These are phyloP conservation scores for Leccinum broughii DNA, from an alignment of 768 basidiomycete genomes.

Conservation along the genomic window DNA sequence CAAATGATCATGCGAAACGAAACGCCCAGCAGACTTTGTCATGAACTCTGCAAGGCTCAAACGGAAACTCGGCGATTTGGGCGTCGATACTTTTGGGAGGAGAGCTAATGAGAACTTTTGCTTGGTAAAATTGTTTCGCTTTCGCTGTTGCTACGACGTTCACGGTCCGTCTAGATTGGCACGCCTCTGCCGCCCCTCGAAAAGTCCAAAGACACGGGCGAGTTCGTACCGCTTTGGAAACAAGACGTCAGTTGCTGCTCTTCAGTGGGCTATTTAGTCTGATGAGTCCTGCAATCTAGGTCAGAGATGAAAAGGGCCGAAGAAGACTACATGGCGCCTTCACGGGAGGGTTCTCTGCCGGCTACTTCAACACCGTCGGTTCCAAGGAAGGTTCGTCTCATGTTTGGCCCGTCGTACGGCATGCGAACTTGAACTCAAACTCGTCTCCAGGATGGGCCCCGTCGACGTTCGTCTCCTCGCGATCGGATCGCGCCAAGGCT, in stretches of 20 bases:
- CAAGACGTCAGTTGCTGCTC: conserved; percentile 71
- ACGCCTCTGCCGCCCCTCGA: conserved; percentile 95
- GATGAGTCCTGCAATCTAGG: conserved; percentile 44
- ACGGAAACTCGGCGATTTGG: conserved; percentile 80
- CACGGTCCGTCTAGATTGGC: conserved; percentile 64
- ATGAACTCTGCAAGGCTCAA: conserved; percentile 65
- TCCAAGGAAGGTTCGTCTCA: conserved; percentile 80
- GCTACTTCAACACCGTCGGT: conserved; percentile 95
- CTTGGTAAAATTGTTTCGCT: conserved; percentile 47
- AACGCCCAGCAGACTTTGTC: background rate
- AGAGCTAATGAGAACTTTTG: conserved; percentile 86
- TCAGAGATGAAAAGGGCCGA: conserved; percentile 91
- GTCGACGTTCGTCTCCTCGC: conserved; percentile 88
- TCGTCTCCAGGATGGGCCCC: conserved; percentile 83
- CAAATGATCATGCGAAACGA: background rate
- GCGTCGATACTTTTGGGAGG: conserved; percentile 66
- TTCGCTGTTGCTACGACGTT: background rate
- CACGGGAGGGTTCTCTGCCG: conserved; percentile 97
- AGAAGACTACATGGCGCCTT: conserved; percentile 96
- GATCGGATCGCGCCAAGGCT: conserved; percentile 65
- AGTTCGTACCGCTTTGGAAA: conserved; percentile 97
- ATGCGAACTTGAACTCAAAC: background rate
- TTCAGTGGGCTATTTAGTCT: conserved; percentile 21
- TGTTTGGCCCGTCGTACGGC: background rate
- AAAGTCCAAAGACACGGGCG: conserved; percentile 87